A percentile compares a stretch with the other conserved stretches of the same genome.
Evolutionary conservation across 805 yeast genomes (phyloP).

Genomic region (Saccharomycopsis sp.): DNA sequence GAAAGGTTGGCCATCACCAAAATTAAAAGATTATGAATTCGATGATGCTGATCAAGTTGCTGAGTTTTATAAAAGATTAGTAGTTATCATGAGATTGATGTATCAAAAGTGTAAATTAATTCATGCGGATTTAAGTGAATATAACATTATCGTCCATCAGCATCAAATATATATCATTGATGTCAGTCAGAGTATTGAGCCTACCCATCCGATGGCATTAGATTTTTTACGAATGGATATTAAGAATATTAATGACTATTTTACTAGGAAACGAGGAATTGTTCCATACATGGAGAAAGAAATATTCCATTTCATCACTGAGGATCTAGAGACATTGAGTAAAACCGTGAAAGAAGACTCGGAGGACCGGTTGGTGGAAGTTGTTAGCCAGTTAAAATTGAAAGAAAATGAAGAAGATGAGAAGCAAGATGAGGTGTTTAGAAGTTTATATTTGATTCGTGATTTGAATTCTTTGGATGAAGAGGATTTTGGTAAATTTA

Average conservation of each 20-base stretch:
- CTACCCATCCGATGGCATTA: slow-evolving; percentile 94
- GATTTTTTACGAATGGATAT: slow-evolving; percentile 97
- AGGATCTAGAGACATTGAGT: slow-evolving; percentile 32
- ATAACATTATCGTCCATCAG: slow-evolving; percentile 79
- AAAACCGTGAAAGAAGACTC: slow-evolving; percentile 29
- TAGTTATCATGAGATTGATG: slow-evolving; percentile 79
- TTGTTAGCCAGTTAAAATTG: slow-evolving; percentile 47
- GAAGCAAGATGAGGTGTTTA: slow-evolving; percentile 79
- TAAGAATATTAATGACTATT: slow-evolving; percentile 88
- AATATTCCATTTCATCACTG: slow-evolving; percentile 72
- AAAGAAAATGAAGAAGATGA: slow-evolving; percentile 47
- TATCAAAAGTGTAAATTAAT: slow-evolving; percentile 84
- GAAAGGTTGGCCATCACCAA: slow-evolving; percentile 81
- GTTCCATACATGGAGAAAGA: slow-evolving; percentile 74
- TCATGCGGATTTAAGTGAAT: slow-evolving; percentile 96
- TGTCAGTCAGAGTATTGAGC: slow-evolving; percentile 96
- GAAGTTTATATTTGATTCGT: slow-evolving; percentile 71
- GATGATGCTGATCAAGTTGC: slow-evolving; percentile 58
- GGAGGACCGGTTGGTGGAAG: slow-evolving; percentile 34
- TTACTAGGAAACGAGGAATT: slow-evolving; percentile 62
- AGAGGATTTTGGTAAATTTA: slow-evolving; percentile 75
- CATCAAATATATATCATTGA: slow-evolving; percentile 79
- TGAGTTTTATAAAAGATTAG: slow-evolving; percentile 66
- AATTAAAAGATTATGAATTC: slow-evolving; percentile 77
- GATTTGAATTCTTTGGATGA: slow-evolving; percentile 83